phyloP scores from a whole-genome alignment of 306 rosid genomes.

The Lathyrus oleraceus region DNA sequence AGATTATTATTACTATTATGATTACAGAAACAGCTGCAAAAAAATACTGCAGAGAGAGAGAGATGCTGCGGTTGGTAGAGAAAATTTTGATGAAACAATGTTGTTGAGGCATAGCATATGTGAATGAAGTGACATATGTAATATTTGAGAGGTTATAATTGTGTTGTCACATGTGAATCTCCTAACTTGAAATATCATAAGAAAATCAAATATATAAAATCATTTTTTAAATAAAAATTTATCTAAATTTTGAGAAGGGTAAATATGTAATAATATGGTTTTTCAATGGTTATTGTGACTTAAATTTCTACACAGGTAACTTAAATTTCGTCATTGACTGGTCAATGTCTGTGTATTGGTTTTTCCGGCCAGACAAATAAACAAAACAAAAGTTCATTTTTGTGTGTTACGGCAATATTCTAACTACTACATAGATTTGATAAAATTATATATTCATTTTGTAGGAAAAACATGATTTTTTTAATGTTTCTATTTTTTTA shows the following conservation, averaged over 20 bases:
- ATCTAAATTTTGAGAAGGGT: background rate
- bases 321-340: conserved; percentile 43
- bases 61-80: conserved; percentile 37
- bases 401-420: background rate
- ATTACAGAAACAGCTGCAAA: conserved; percentile 36
- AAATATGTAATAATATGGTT: background rate
- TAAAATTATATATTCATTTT: background rate
- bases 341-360: conserved; percentile 34
- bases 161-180: conserved; percentile 34
- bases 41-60: conserved; percentile 26
- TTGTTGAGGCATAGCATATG: conserved; percentile 35
- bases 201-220: conserved; percentile 34
- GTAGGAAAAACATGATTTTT: no score
- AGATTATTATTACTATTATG: conserved; percentile 16
- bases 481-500: no score
- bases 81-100: conserved; percentile 41
- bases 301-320: conserved; percentile 26
- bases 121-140: conserved; percentile 27
- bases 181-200: conserved; percentile 32
- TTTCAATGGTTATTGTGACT: background rate
- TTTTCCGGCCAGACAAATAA: background rate
- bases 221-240: background rate
- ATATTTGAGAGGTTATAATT: conserved; percentile 33
- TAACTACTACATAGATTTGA: background rate
- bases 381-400: conserved; percentile 14